Evolutionary conservation across 2,329 filamentous ascomycete genomes (phyloP).

Genomic region (Ramularia collo-cygni): DNA sequence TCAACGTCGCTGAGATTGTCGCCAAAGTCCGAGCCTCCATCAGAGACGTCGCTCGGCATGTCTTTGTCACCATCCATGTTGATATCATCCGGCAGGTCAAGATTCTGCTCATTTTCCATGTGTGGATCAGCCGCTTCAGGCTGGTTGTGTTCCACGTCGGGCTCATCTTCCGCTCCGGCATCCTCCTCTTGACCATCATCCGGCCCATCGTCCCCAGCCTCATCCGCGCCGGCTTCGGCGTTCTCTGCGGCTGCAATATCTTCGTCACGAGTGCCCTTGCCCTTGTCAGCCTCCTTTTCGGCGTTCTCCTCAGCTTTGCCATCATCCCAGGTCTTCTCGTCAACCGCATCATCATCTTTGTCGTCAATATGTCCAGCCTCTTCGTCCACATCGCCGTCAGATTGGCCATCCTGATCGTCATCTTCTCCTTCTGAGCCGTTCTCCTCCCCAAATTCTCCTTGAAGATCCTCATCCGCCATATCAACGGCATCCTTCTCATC

Average conservation of each 20-base stretch:
- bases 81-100: conserved; percentile 84
- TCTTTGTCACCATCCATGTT: conserved; percentile 65
- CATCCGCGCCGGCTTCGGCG: conserved; percentile 36
- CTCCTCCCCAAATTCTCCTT: conserved; percentile 69
- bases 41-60: conserved; percentile 39
- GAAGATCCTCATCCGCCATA: conserved; percentile 85
- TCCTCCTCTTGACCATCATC: conserved; percentile 24
- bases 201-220: conserved; percentile 54
- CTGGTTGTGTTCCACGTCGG: conserved; percentile 61
- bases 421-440: conserved; percentile 52
- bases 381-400: conserved; percentile 58
- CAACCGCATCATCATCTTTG: conserved; percentile 82
- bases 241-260: conserved; percentile 41
- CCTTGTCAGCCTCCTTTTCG: conserved; percentile 64
- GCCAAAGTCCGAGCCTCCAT: conserved; percentile 29
- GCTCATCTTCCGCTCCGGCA: conserved; percentile 41
- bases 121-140: conserved; percentile 64
- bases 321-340: conserved; percentile 99
- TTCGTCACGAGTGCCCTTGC: conserved; percentile 42
- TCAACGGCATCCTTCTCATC: conserved; percentile 82
- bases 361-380: conserved; percentile 74
- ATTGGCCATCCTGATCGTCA: conserved; percentile 38
- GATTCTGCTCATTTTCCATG: conserved; percentile 70
- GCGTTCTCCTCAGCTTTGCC: conserved; percentile 71
- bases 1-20: conserved; percentile 18